Evolutionary conservation across 768 basidiomycete genomes (phyloP), one percentile per base, ranked within the genome.

Genomic region (Pleurotus tuoliensis): DNA sequence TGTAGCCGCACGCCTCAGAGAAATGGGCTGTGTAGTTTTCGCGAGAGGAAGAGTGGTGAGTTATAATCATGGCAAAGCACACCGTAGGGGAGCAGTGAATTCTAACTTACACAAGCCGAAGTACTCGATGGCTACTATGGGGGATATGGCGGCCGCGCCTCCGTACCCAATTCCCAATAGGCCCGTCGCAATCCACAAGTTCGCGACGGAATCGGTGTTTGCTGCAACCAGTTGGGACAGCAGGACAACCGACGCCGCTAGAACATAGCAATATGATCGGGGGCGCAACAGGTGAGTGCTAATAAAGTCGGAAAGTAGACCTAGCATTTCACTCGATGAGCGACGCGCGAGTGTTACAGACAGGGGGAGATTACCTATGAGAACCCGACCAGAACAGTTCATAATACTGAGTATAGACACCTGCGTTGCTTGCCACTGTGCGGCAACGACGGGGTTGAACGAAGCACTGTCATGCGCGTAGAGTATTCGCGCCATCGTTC

Each of bases 1-100:
- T 75, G 65, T 82, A 90, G 8, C 92, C 92, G 87, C 87, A 92
- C 69, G 94, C 94, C 72, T 94, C 88, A 1, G 86, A 86, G 62
- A 90, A 88, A 66, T 88, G 87, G 8, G 76, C 85, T 87, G 60
- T 34, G 24, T 15, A 41, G 7, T 18, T 18, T 5, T 18, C 40
- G 40, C 18, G 40, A 43, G 18, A 43, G 15, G 15, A 43, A 45
- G 15, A 45, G 16, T 8, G 15, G 22, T 16, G 22, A 45, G 43
- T 22, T 40, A 43, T 30, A 11, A 24, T 43, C n/a, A 59, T 53
- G 4, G 27, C 20, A 49, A 12, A 27, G 46, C 45, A 20, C 16
- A 54, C 40, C 2, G 25, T 20, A 5, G 24, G 24, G 1, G 37
- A 39, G 39, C 22, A 34, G 47, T 11, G 20, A 3, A 34, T 46